Evolutionary conservation across 2,329 filamentous ascomycete species (phyloP).

Genomic region (Aspergillus proliferans): DNA sequence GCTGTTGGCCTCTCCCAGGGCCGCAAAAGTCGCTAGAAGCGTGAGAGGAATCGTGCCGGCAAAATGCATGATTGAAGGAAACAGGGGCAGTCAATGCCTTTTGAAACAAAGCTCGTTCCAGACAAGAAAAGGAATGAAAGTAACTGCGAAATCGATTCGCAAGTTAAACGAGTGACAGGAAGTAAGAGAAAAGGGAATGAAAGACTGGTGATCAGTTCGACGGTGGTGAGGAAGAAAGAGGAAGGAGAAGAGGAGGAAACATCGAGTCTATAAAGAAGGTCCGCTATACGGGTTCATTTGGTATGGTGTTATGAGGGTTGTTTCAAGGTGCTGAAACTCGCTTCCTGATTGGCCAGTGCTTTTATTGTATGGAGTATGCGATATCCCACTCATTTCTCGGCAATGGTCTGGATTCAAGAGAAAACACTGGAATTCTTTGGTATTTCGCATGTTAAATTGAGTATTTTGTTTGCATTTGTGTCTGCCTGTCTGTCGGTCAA

Average conservation of each 20-base stretch:
- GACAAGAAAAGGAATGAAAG: constrained; percentile 7
- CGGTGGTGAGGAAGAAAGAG: constrained; percentile 6
- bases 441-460: too few species aligned
- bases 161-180: constrained; percentile 7
- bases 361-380: too few species aligned
- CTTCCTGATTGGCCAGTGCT: too few species aligned
- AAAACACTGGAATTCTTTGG: too few species aligned
- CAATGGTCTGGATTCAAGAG: too few species aligned
- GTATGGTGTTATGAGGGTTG: too few species aligned
- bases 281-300: too few species aligned
- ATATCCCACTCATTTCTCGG: too few species aligned
- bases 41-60: constrained; percentile 30
- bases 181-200: not conserved
- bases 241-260: constrained; percentile 9
- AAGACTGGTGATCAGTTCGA: constrained; percentile 12
- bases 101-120: not conserved
- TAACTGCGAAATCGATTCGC: constrained; percentile 34
- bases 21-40: constrained; percentile 30
- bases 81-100: constrained; percentile 19
- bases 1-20: constrained; percentile 27
- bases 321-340: too few species aligned
- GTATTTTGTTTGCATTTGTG: too few species aligned
- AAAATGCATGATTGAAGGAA: constrained; percentile 29
- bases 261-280: constrained; percentile 5
- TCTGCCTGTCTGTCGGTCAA: too few species aligned